Base-by-base conservation (phyloP, 2,329 filamentous ascomycete species). In the Graphilbum sp. region DNA sequence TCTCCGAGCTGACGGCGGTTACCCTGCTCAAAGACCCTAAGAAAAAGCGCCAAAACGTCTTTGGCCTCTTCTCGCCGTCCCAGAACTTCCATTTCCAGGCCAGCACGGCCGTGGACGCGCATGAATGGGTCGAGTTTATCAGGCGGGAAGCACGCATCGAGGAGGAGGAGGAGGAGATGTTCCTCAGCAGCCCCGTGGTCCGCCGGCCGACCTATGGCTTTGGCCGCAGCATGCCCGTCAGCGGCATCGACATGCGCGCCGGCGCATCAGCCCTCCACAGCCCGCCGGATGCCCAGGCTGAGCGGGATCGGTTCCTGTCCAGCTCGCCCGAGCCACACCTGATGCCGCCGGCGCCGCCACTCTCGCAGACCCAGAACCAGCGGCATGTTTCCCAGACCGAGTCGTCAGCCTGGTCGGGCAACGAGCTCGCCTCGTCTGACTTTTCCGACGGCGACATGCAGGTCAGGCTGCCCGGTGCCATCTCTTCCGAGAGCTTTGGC, bases 31-130 rank as follows among this genome's bases (percentile, higher is more conserved):
- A 83, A 51, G 86, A 93, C 49, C 80, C 84, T 9, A 94, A 93
- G 57, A 77, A 86, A 41, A 87, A 82, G 54, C 79, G 82, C 41
- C 72, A 84, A 37, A 76, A 94, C 54, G 74, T 95, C 43, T 96
- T 98, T 54, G 90, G 83, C 17, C 69, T 96, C 34, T 98, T 94
- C 59, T 88, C 86, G 0, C 82, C 87, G 0, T 80, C 86, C 15
- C 79, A 80, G 47, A 96, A 95, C 60, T 94, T 80, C 59, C 86
- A 95, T 51, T 75, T 98, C 42, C 81, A 93, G 56, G 86, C 84
- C 1, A 55, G 66, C 24, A 79, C 71, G 4, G 70, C 75, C 36
- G 64, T 73, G 41, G 87, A 95, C 44, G 83, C 84, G 6, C 72
- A 82, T 44, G 76, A 82, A 51, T 98, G 90, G 90, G 82, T 95